phyloP scores from a whole-genome alignment of 805 yeast genomes.

The Ogataea chonburiensis region DNA sequence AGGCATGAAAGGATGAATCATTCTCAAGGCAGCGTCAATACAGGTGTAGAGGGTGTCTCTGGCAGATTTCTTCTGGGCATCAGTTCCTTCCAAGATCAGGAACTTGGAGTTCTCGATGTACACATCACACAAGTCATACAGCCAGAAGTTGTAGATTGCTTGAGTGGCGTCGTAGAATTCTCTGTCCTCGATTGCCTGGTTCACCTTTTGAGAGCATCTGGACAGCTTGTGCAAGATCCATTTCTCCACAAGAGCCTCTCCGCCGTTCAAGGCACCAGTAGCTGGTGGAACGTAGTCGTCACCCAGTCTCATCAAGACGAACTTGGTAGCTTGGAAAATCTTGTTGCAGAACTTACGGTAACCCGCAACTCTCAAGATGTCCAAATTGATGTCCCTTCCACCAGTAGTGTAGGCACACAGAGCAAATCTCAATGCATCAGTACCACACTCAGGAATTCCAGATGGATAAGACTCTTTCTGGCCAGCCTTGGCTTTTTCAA shows the following conservation, averaged over 20 bases:
- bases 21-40: slow-evolving; percentile 83
- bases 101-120: slow-evolving; percentile 97
- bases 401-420: slow-evolving; percentile 98
- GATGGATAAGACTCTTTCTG: slow-evolving; percentile 88
- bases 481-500: slow-evolving; percentile 83
- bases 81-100: slow-evolving; percentile 87
- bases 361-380: slow-evolving; percentile 95
- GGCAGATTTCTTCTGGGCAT: slow-evolving; percentile 81
- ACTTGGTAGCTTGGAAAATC: slow-evolving; percentile 98
- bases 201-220: slow-evolving; percentile 61
- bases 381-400: slow-evolving; percentile 96
- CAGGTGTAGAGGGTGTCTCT: slow-evolving; percentile 92
- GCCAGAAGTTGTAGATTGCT: slow-evolving; percentile 91
- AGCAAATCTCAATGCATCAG: slow-evolving; percentile 97
- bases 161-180: slow-evolving; percentile 88
- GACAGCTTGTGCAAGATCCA: slow-evolving; percentile 93
- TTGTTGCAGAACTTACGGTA: slow-evolving; percentile 99
- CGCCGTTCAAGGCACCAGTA: slow-evolving; percentile 56
- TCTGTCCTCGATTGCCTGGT: slow-evolving; percentile 70
- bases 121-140: slow-evolving; percentile 91
- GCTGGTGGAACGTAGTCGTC: slow-evolving; percentile 83
- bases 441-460: slow-evolving; percentile 99
- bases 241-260: slow-evolving; percentile 89
- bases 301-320: slow-evolving; percentile 90
- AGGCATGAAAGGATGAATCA: slow-evolving; percentile 99